Base-by-base conservation (phyloP, 2,329 filamentous ascomycete species). In the Cladosporium velox region DNA sequence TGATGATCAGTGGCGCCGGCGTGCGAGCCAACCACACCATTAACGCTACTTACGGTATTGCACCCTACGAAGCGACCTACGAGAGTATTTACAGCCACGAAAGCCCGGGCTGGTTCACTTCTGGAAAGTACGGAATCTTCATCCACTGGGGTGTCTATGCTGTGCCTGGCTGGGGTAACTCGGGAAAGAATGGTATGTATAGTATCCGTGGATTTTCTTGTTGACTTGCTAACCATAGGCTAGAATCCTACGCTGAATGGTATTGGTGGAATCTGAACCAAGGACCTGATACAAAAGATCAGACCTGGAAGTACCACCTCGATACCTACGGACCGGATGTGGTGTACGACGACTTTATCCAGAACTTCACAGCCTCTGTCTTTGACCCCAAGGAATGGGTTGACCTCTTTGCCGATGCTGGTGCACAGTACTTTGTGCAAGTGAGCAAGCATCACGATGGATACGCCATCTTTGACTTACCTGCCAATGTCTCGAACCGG, bases 81-180 rank as follows among this genome's bases (percentile, higher is more conserved):
- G 76, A 78, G n/a, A 78, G 76, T 3, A 72, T 79, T 21, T 79
- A 79, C 60, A 71, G 73, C 57, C 79, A 81, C 60, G 80, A 82
- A 71, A 79, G 80, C 15, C 84, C 85, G 0, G 76, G 79, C 5
- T 87, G 86, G 85, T 88, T 81, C 68, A 78, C 81, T 51, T 65
- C 63, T 11, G 82, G 79, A 26, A 88, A 88, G 66, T 88, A 79
- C 67, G 86, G 86, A 0, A 87, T 88, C 44, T 87, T 88, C 70
- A 84, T 87, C 49, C 86, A 87, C 67, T 87, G 86, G 74, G 85
- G 86, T 0, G 77, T 81, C 0, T 88, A 86, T 68, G 75, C 83
- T 0, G 85, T 87, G 0, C 82, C 85, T 0, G 85, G 81, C 3
- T 88, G 85, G 84, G 86, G 85, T 1, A 80, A 81, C 51, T 68